Evolutionary conservation across 306 rosid species (phyloP).

Genomic region (Erythrophleum fordii): DNA sequence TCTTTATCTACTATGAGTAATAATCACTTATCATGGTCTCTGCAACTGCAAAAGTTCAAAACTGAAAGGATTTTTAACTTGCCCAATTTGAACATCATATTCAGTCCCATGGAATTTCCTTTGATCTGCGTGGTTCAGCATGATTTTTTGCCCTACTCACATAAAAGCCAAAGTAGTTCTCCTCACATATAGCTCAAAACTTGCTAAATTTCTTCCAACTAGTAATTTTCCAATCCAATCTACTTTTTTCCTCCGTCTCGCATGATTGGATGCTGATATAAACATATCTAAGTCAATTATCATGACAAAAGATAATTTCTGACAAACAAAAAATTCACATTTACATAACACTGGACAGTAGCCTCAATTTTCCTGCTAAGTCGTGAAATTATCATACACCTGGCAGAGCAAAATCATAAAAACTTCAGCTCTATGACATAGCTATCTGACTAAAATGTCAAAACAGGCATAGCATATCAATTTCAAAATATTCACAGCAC

Average conservation of each 20-base stretch:
- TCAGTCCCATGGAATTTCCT: not conserved
- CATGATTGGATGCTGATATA: not conserved
- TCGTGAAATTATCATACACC: not conserved
- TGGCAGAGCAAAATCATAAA: not conserved
- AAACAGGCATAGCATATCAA: not conserved
- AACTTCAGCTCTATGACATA: not conserved
- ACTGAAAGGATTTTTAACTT: not conserved
- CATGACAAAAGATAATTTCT: not conserved
- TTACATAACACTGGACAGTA: not conserved
- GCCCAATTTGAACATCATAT: not conserved
- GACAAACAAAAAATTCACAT: not conserved
- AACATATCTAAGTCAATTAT: not conserved
- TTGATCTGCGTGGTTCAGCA: not conserved
- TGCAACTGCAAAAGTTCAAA: not conserved
- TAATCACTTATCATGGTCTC: not conserved
- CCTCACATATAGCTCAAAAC: constrained; percentile 8
- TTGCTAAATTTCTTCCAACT: not conserved
- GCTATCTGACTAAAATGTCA: not conserved
- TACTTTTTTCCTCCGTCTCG: not conserved
- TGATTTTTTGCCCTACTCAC: constrained; percentile 18
- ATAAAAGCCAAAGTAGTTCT: constrained; percentile 1
- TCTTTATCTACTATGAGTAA: not conserved
- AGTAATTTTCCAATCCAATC: not conserved
- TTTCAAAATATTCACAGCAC: not conserved
- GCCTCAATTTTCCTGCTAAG: not conserved